Evolutionary conservation across 257 asterid species (phyloP), one percentile per base, ranked within the genome.

Genomic region (Solanum infundibuliforme): DNA sequence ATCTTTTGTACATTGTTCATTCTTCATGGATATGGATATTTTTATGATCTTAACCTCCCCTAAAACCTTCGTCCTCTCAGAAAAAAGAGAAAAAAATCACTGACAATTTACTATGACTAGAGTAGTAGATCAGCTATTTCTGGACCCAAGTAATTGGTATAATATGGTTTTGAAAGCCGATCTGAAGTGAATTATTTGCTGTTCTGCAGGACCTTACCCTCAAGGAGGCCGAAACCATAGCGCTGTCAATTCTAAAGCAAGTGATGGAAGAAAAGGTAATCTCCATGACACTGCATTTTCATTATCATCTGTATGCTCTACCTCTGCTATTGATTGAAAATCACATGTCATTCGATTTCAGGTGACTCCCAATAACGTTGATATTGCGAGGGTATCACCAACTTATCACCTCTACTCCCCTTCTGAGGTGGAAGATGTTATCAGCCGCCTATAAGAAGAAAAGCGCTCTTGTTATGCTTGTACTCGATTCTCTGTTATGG

Each of bases 351-450:
- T 74, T 11, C 83, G 46, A 43, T 93, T n/a, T 69, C 93, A 96
- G 98, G 98, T 96, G 86, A 95, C 98, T 5, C 98, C 99, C 83
- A 96, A 94, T 92, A 95, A 95, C 36, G 99, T 96, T 14, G 98
- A 96, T 66, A 96, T 96, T 81, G 96, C 99, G 1, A 95, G 94
- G 95, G 99, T 96, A 27, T 88, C 98, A 1, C 98, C 98, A 55
- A 92, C 93, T 4, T 96, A 95, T 91, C 98, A 96, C 91, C 97
- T 95, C 23, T 95, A 94, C 92, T 66, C 95, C 41, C 98, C 98
- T 58, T 79, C 97, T 23, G 98, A 95, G 90, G 98, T 96, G 52
- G 99, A 96, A 92, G 94, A 90, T 66, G 99, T 96, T 82, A 94
- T 96, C 87, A 90, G 74, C 84, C 95, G 95, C 91, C 95, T 95